These are phyloP conservation scores for Termitomyces sp. DNA, from an alignment of 768 basidiomycete species.

Conservation along the genomic window DNA sequence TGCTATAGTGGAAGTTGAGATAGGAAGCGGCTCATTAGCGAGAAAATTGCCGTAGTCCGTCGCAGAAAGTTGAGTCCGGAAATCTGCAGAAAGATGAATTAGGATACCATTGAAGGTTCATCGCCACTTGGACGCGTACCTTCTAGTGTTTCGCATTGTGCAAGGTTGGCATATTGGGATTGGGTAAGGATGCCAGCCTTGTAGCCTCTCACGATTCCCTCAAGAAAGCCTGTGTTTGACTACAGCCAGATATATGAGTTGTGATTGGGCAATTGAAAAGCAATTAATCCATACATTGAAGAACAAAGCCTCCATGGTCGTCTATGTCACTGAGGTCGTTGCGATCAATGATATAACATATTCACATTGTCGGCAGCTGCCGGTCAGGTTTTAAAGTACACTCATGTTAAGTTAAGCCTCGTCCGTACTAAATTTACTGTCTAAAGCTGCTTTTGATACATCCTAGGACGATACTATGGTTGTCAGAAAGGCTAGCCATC, in stretches of 20 bases:
- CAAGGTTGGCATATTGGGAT: slow-evolving; percentile 87
- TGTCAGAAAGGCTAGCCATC: no score
- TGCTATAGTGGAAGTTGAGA: slow-evolving; percentile 93
- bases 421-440: no score
- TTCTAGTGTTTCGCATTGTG: slow-evolving; percentile 96
- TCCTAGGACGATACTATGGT: no score
- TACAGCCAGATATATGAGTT: slow-evolving; percentile 21
- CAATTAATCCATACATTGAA: slow-evolving; percentile 63
- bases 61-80: slow-evolving; percentile 90
- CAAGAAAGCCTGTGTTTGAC: slow-evolving; percentile 74
- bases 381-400: no score
- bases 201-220: slow-evolving; percentile 87
- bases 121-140: slow-evolving; percentile 44
- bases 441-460: no score
- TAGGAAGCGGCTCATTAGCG: slow-evolving; percentile 90
- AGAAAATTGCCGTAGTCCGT: slow-evolving; percentile 99
- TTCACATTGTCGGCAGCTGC: no score
- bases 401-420: no score
- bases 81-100: slow-evolving; percentile 52
- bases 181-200: slow-evolving; percentile 89
- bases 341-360: no score
- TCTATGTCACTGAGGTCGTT: slow-evolving; percentile 1
- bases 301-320: slow-evolving; percentile 78
- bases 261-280: not conserved
- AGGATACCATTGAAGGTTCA: not conserved